Conservation (phyloP, 2,329 filamentous ascomycete species). For the Sporothrix inflata region DNA sequence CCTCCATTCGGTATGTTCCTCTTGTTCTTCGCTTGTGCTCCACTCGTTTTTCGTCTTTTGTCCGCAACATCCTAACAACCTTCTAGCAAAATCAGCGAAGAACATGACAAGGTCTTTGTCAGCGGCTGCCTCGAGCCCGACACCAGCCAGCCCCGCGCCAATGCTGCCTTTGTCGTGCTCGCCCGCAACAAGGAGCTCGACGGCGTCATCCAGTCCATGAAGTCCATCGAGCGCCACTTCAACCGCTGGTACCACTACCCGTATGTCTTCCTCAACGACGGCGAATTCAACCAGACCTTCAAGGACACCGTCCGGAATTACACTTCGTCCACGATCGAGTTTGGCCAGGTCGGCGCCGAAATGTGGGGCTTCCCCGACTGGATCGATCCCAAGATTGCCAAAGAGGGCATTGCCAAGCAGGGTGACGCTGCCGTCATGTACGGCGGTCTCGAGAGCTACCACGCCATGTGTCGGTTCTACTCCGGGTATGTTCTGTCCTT, state of each 20-base stretch:
- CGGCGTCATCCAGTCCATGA: constrained; percentile 93
- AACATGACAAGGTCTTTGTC: constrained; percentile 95
- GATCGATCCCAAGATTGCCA: constrained; percentile 90
- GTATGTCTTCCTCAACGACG: constrained; percentile 97
- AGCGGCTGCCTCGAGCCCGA: constrained; percentile 85
- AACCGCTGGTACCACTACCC: constrained; percentile 99
- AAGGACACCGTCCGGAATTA: constrained; percentile 86
- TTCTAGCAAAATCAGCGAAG: constrained; percentile 89
- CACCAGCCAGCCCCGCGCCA: constrained; percentile 77
- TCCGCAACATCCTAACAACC: neutral
- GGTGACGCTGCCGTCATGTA: constrained; percentile 99
- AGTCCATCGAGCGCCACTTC: constrained; percentile 98
- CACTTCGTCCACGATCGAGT: constrained; percentile 85
- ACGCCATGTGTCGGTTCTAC: constrained; percentile 99
- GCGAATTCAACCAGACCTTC: constrained; percentile 94
- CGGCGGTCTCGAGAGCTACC: constrained; percentile 96
- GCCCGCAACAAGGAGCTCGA: constrained; percentile 96
- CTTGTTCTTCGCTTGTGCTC: too few species aligned
- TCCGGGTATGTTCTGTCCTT: constrained; percentile 70
- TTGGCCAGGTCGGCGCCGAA: constrained; percentile 84
- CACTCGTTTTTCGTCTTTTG: too few species aligned
- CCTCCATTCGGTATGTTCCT: constrained; percentile 76
- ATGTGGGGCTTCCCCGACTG: constrained; percentile 98
- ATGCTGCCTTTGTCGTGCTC: constrained; percentile 93
- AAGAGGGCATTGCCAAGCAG: constrained; percentile 95